Conservation (phyloP, 129 eudicot species). For the Saussurea involucrata region DNA sequence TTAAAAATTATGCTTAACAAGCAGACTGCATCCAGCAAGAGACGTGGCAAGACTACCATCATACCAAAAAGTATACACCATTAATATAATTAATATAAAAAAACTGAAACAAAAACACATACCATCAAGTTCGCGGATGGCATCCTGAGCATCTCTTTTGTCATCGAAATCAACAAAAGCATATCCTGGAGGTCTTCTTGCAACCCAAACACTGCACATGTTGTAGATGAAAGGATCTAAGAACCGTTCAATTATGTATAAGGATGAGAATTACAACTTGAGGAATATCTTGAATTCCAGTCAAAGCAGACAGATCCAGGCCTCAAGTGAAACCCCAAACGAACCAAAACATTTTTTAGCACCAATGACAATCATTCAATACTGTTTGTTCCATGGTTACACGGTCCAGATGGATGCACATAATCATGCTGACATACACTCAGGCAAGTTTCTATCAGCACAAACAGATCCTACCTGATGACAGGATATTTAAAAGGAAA, state of each 20-base stretch:
- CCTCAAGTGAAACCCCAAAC: neutral
- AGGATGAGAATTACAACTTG: neutral
- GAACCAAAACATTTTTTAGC: neutral
- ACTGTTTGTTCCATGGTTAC: neutral
- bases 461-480: neutral
- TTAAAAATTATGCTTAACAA: neutral
- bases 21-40: neutral
- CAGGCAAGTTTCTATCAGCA: neutral
- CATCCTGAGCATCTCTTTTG: conserved; percentile 86
- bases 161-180: conserved; percentile 95
- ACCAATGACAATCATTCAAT: neutral
- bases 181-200: conserved; percentile 96
- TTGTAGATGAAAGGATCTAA: neutral
- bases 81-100: neutral
- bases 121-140: conserved; percentile 90
- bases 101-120: neutral
- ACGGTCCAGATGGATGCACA: neutral
- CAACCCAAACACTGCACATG: conserved; percentile 90
- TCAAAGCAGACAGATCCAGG: neutral
- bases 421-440: neutral
- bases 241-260: neutral
- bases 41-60: neutral
- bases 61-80: neutral
- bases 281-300: neutral
- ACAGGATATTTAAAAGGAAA: neutral